A percentile compares a stretch with the other conserved stretches of the same genome.
phyloP scores from a whole-genome alignment of 352 stramenopile genomes.

The Globisporangium mamillatum region DNA sequence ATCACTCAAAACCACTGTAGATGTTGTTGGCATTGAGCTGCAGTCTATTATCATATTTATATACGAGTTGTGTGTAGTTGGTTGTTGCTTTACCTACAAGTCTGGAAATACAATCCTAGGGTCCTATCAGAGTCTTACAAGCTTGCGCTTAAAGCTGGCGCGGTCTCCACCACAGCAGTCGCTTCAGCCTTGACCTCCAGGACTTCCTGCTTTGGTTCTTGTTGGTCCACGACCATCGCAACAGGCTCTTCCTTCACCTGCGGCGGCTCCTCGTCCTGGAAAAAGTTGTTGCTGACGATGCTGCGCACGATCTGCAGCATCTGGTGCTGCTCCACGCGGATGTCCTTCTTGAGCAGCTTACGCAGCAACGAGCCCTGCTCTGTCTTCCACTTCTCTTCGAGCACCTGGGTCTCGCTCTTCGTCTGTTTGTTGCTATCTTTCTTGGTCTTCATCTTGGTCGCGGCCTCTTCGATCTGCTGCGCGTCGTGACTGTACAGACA shows the following conservation, averaged over 20 bases:
- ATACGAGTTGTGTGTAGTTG: neutral
- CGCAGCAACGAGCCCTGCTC: conserved; percentile 69
- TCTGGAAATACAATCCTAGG: neutral
- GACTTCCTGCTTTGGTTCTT: neutral
- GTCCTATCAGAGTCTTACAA: neutral
- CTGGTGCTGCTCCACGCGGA: conserved; percentile 61
- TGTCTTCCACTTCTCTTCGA: conserved; percentile 58
- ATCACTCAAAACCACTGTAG: neutral
- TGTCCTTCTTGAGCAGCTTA: conserved; percentile 72
- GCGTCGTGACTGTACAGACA: conserved; percentile 66
- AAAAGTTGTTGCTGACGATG: conserved; percentile 59
- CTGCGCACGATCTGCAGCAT: conserved; percentile 77
- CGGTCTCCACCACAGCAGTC: neutral
- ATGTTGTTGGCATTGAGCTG: neutral
- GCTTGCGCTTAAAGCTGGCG: neutral
- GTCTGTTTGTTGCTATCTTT: conserved; percentile 17
- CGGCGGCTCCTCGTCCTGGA: conserved; percentile 23
- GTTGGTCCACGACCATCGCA: neutral
- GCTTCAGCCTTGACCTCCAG: neutral
- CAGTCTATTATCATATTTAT: conserved; percentile 7
- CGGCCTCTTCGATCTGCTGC: conserved; percentile 27
- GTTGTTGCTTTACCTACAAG: neutral
- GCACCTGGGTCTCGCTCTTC: conserved; percentile 13
- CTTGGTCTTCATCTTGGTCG: conserved; percentile 29
- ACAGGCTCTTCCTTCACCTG: neutral